These are phyloP conservation scores for Xylaria bambusicola DNA, from an alignment of 495 filamentous ascomycete genomes.

Conservation along the genomic window DNA sequence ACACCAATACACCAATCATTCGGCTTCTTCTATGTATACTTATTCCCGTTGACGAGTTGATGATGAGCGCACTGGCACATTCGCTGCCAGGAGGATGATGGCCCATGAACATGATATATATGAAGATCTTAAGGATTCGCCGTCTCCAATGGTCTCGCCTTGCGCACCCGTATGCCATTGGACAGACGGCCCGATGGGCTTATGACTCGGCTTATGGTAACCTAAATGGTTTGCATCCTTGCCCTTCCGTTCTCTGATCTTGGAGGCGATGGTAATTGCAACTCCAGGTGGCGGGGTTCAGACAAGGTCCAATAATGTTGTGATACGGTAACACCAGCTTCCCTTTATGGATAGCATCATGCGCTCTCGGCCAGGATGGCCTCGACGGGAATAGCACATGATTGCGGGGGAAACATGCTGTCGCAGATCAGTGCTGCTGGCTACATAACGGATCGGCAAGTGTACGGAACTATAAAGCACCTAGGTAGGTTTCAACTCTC, in stretches of 20 bases:
- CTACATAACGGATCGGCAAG: too few relatives aligned
- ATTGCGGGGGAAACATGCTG: too few relatives aligned
- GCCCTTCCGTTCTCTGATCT: background rate
- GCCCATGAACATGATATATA: background rate
- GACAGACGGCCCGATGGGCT: background rate
- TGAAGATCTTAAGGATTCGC: background rate
- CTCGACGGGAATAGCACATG: background rate
- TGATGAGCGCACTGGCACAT: too few relatives aligned
- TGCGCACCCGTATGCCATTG: background rate
- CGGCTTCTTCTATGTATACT: too few relatives aligned
- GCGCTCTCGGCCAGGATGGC: constrained; percentile 8
- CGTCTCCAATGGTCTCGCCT: background rate
- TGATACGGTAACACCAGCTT: constrained; percentile 20
- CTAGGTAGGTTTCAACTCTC: too few relatives aligned
- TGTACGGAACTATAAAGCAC: too few relatives aligned
- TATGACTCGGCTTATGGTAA: too few relatives aligned
- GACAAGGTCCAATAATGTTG: constrained; percentile 18
- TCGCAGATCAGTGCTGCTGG: too few relatives aligned
- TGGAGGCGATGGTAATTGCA: background rate
- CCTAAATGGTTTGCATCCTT: background rate
- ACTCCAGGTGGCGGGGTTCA: background rate
- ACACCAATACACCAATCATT: background rate
- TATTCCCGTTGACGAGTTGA: too few relatives aligned
- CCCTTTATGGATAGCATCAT: constrained; percentile 17
- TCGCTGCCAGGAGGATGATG: background rate